These are phyloP conservation scores for Solanum infundibuliforme DNA, from an alignment of 257 asterid species.

Conservation along the genomic window DNA sequence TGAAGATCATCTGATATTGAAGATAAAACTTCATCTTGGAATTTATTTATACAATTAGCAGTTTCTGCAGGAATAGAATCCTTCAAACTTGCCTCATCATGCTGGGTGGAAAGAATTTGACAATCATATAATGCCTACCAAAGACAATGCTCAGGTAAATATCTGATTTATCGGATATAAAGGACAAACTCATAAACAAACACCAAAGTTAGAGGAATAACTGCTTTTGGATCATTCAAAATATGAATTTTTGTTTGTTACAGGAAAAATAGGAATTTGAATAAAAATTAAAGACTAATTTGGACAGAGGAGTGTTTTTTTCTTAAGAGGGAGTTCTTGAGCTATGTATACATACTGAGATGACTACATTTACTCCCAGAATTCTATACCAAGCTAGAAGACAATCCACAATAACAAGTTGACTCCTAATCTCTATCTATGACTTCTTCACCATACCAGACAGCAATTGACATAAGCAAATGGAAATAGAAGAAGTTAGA, in stretches of 20 bases:
- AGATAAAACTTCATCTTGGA: constrained; percentile 50
- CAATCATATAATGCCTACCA: constrained; percentile 65
- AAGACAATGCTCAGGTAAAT: constrained; percentile 3
- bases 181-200: neutral
- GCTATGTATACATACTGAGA: neutral
- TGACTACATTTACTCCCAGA: neutral
- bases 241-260: neutral
- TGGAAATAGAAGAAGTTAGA: neutral
- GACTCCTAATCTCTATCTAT: neutral
- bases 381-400: neutral
- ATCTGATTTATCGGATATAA: neutral
- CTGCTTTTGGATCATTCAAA: neutral
- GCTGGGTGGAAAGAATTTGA: constrained; percentile 30
- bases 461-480: neutral
- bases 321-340: neutral
- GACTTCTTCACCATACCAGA: neutral
- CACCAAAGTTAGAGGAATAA: neutral
- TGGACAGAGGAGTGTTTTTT: neutral
- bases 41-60: constrained; percentile 46
- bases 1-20: constrained; percentile 95
- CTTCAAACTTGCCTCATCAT: constrained; percentile 29
- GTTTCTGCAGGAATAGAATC: constrained; percentile 52
- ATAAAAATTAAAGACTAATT: neutral
- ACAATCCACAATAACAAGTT: neutral
- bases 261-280: neutral